These are phyloP conservation scores for Cryptococcus sp. DNA, from an alignment of 1,284 basidiomycete species.

Conservation along the genomic window DNA sequence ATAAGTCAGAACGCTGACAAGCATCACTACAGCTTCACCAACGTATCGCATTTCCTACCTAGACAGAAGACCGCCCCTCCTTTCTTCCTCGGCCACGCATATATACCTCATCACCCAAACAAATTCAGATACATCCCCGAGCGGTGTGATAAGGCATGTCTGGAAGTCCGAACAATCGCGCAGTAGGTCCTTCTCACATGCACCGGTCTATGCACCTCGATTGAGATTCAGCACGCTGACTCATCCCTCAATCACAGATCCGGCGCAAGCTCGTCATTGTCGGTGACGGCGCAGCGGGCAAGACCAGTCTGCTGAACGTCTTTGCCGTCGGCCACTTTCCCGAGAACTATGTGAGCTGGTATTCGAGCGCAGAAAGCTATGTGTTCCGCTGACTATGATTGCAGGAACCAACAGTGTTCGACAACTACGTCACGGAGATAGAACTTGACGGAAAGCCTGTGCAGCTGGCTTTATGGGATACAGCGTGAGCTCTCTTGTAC, in stretches of 20 bases:
- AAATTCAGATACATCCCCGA: neutral
- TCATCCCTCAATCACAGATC: slow-evolving; percentile 25
- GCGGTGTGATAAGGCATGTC: slow-evolving; percentile 1
- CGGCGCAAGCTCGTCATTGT: slow-evolving; percentile 66
- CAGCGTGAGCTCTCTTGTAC: slow-evolving; percentile 69
- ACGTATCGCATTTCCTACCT: too few species aligned
- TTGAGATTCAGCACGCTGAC: neutral
- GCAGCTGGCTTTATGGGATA: slow-evolving; percentile 95
- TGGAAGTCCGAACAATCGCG: slow-evolving; percentile 10
- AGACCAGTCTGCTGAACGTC: slow-evolving; percentile 57
- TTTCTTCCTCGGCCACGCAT: neutral
- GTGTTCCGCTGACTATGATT: neutral
- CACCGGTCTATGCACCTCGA: neutral
- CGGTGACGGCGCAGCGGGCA: slow-evolving; percentile 73
- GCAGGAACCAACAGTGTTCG: slow-evolving; percentile 74
- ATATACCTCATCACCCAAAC: too few species aligned
- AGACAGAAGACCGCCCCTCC: too few species aligned
- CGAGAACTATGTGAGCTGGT: slow-evolving; percentile 74
- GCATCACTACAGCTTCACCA: too few species aligned
- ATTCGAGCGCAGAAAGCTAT: slow-evolving; percentile 1
- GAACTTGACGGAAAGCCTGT: slow-evolving; percentile 95
- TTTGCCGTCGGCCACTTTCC: slow-evolving; percentile 97
- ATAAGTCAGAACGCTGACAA: too few species aligned
- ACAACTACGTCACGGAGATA: slow-evolving; percentile 98
- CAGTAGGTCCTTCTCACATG: slow-evolving; percentile 3